Conservation (phyloP, 805 yeast genomes). For the Geotrichum ghanense region DNA sequence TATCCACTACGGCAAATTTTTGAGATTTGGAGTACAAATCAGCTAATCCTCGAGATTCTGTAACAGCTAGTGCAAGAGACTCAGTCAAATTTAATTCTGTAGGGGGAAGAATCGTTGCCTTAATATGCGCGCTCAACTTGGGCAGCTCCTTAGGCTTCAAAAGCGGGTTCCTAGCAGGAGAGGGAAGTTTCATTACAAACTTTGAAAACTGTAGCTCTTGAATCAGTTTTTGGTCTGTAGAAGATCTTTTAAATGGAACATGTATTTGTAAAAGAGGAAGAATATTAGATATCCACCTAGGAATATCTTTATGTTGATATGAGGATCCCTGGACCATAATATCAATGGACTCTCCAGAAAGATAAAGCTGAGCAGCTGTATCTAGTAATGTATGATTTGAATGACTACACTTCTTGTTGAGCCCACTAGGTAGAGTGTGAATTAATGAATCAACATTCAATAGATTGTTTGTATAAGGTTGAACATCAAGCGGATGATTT, state of each 20-base stretch:
- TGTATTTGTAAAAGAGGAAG: slow-evolving; percentile 8
- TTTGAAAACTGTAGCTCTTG: slow-evolving; percentile 17
- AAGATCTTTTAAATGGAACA: slow-evolving; percentile 16
- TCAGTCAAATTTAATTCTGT: slow-evolving; percentile 13
- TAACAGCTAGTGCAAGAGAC: slow-evolving; percentile 22
- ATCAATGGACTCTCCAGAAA: slow-evolving; percentile 16
- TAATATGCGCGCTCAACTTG: slow-evolving; percentile 18
- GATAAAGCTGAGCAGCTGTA: slow-evolving; percentile 15
- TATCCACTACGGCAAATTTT: slow-evolving; percentile 34
- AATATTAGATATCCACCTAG: slow-evolving; percentile 13
- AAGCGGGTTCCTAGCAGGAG: slow-evolving; percentile 7
- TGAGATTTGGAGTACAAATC: slow-evolving; percentile 29
- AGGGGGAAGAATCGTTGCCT: slow-evolving; percentile 20
- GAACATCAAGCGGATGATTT: slow-evolving; percentile 9
- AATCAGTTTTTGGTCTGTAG: slow-evolving; percentile 19
- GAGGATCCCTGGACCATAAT: slow-evolving; percentile 16
- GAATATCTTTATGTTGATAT: slow-evolving; percentile 4
- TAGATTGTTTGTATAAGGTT: slow-evolving; percentile 7
- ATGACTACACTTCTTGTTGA: slow-evolving; percentile 16
- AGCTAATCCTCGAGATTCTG: slow-evolving; percentile 32
- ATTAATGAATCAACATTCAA: slow-evolving; percentile 13
- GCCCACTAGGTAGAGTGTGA: slow-evolving; percentile 13
- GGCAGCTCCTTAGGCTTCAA: slow-evolving; percentile 11
- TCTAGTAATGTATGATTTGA: slow-evolving; percentile 20
- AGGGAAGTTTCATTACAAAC: slow-evolving; percentile 14